Evolutionary conservation across 2,329 filamentous ascomycete species (phyloP).

Genomic region (Ceratocystis smalleyi): DNA sequence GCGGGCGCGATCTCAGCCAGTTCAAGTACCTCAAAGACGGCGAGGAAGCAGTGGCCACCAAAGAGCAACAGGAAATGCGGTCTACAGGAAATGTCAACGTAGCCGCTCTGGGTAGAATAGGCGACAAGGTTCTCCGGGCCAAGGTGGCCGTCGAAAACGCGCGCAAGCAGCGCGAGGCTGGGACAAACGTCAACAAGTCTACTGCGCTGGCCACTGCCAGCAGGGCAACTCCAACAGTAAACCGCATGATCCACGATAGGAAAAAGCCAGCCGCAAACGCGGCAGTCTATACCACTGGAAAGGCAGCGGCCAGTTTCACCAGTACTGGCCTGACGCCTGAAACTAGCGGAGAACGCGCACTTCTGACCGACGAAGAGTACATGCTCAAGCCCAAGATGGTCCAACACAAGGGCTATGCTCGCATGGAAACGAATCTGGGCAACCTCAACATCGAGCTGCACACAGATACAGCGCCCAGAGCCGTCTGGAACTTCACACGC

Average conservation of each 20-base stretch:
- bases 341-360: constrained; percentile 71
- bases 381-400: constrained; percentile 84
- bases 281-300: constrained; percentile 77
- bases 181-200: constrained; percentile 38
- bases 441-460: constrained; percentile 78
- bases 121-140: constrained; percentile 72
- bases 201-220: neutral
- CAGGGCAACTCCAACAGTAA: neutral
- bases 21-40: constrained; percentile 87
- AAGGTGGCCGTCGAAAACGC: constrained; percentile 90
- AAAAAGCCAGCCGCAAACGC: constrained; percentile 63
- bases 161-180: constrained; percentile 52
- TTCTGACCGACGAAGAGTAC: constrained; percentile 87
- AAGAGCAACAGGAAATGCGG: constrained; percentile 53
- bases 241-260: constrained; percentile 33
- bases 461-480: constrained; percentile 77
- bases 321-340: constrained; percentile 86
- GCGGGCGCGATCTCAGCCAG: constrained; percentile 63
- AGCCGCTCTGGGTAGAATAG: constrained; percentile 59
- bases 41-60: constrained; percentile 48
- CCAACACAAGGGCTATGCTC: constrained; percentile 79
- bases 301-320: constrained; percentile 85
- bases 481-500: constrained; percentile 93
- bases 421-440: constrained; percentile 74
- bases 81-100: constrained; percentile 59